phyloP scores from a whole-genome alignment of 148 eudicot species.

The Amaranthus hypochondriacus region DNA sequence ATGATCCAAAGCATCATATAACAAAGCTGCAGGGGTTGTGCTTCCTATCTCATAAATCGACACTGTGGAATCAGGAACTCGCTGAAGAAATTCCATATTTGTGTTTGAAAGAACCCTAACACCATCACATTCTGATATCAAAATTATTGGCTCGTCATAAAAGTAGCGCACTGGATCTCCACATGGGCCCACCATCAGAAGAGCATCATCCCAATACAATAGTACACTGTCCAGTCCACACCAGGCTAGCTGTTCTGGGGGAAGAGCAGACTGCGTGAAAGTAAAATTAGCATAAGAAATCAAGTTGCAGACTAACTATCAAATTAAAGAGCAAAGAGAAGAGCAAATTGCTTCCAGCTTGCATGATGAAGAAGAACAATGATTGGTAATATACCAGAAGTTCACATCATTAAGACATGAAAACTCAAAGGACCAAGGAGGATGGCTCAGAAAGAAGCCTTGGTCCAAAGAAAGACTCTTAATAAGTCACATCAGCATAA shows the following conservation, averaged over 20 bases:
- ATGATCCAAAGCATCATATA: constrained; percentile 96
- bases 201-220: constrained; percentile 92
- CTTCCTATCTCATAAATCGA: constrained; percentile 94
- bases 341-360: not conserved
- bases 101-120: constrained; percentile 86
- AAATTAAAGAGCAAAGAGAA: not conserved
- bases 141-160: constrained; percentile 80
- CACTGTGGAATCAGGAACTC: constrained; percentile 95
- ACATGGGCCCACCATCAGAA: constrained; percentile 95
- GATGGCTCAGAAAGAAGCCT: not conserved
- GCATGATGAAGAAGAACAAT: not conserved
- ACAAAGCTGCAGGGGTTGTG: constrained; percentile 90
- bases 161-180: constrained; percentile 83
- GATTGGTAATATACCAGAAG: not conserved
- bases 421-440: not conserved
- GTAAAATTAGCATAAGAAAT: constrained; percentile 8
- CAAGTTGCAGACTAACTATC: not conserved
- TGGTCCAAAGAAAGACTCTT: not conserved
- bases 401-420: not conserved
- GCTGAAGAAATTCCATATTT: constrained; percentile 87
- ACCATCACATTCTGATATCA: constrained; percentile 94
- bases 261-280: constrained; percentile 73
- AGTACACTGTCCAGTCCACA: constrained; percentile 96
- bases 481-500: too few species aligned
- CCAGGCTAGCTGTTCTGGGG: constrained; percentile 97